Conservation (phyloP, 805 yeast species). For the Suhomyces kilbournensis region DNA sequence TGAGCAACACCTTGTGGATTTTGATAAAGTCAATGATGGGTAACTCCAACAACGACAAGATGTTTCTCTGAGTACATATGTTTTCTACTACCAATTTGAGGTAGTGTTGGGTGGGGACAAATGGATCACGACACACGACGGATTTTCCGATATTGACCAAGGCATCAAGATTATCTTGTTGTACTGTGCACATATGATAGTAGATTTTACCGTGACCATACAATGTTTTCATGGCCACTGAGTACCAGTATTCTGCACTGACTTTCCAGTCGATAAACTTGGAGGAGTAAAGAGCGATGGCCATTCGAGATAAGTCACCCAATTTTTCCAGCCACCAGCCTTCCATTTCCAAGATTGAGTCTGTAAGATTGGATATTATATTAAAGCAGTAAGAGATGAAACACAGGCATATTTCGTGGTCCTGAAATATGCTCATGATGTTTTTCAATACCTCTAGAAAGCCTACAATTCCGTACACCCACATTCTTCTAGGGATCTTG, state of each 20-base stretch:
- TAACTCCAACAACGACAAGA: slow-evolving; percentile 56
- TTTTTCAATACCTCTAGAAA: slow-evolving; percentile 74
- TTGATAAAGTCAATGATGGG: slow-evolving; percentile 61
- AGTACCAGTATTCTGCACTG: slow-evolving; percentile 81
- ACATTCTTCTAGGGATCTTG: slow-evolving; percentile 73
- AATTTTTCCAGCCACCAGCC: slow-evolving; percentile 83
- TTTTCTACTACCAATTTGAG: slow-evolving; percentile 75
- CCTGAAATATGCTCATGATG: slow-evolving; percentile 67
- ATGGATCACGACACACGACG: slow-evolving; percentile 77
- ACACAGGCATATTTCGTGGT: slow-evolving; percentile 75
- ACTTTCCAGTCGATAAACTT: slow-evolving; percentile 83
- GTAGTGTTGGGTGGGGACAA: slow-evolving; percentile 79
- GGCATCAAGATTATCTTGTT: slow-evolving; percentile 72
- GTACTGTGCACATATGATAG: slow-evolving; percentile 86
- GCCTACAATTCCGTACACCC: slow-evolving; percentile 86
- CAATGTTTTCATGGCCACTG: slow-evolving; percentile 64
- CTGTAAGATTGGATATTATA: slow-evolving; percentile 52
- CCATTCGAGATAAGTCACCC: slow-evolving; percentile 85
- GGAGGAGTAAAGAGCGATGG: slow-evolving; percentile 78
- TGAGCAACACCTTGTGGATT: slow-evolving; percentile 63
- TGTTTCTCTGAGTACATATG: slow-evolving; percentile 62
- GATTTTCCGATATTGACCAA: slow-evolving; percentile 76
- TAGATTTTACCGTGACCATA: slow-evolving; percentile 85
- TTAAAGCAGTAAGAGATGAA: slow-evolving; percentile 72
- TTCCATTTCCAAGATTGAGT: slow-evolving; percentile 54